A percentile compares a stretch with the other conserved stretches of the same genome.
These are phyloP conservation scores for Panellus pusillus DNA, from an alignment of 768 basidiomycete genomes.

Conservation along the genomic window DNA sequence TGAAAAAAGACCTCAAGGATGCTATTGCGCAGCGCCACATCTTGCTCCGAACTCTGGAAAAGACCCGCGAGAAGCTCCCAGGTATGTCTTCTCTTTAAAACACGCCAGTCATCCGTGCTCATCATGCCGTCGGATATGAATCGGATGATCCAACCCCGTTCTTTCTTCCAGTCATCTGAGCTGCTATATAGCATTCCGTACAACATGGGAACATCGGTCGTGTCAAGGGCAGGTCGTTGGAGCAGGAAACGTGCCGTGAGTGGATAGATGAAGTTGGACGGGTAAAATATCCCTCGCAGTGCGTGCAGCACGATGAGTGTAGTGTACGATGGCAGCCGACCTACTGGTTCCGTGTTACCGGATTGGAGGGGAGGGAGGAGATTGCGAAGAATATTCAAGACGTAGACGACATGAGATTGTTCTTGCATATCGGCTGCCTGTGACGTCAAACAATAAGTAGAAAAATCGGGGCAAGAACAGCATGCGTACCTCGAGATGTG, in stretches of 20 bases:
- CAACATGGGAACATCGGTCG: conserved; percentile 84
- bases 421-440: conserved; percentile 75
- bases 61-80: conserved; percentile 87
- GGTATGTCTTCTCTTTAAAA: conserved; percentile 78
- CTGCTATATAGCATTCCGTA: conserved; percentile 85
- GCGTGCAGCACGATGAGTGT: conserved; percentile 84
- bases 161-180: conserved; percentile 80
- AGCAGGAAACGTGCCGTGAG: conserved; percentile 84
- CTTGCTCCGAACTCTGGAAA: conserved; percentile 65
- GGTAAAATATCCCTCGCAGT: conserved; percentile 79
- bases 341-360: conserved; percentile 34
- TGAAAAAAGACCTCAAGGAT: conserved; percentile 61
- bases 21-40: conserved; percentile 50
- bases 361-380: conserved; percentile 40
- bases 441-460: conserved; percentile 1
- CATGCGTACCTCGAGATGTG: conserved; percentile 58
- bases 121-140: conserved; percentile 82
- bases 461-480: neutral
- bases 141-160: conserved; percentile 85
- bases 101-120: conserved; percentile 75
- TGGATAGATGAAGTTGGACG: conserved; percentile 87
- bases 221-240: conserved; percentile 82
- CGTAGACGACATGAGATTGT: conserved; percentile 67
- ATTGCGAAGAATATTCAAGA: conserved; percentile 67
- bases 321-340: conserved; percentile 72